These are phyloP conservation scores for Polygonum aviculare DNA, from an alignment of 148 eudicot species.

Conservation along the genomic window DNA sequence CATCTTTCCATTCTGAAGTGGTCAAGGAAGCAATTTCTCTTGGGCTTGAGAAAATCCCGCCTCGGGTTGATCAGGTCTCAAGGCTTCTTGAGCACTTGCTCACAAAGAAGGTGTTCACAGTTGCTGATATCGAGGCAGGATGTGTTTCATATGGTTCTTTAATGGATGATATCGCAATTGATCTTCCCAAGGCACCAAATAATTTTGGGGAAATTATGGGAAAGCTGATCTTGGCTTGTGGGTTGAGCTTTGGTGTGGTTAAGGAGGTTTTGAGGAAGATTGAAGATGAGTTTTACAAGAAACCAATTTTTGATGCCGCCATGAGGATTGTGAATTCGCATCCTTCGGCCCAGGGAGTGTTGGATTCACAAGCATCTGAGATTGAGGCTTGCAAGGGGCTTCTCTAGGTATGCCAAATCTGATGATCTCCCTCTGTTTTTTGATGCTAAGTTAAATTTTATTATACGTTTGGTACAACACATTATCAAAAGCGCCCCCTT, in stretches of 20 bases:
- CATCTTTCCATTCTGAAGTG: conserved; percentile 54
- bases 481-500: background rate
- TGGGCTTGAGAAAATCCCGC: conserved; percentile 74
- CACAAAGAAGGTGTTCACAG: conserved; percentile 45
- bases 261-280: conserved; percentile 51
- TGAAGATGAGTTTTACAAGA: conserved; percentile 49
- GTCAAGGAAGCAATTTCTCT: conserved; percentile 71
- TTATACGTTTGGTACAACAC: background rate
- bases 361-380: conserved; percentile 61
- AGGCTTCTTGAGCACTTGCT: conserved; percentile 65
- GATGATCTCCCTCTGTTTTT: background rate
- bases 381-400: conserved; percentile 66
- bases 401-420: conserved; percentile 18
- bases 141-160: conserved; percentile 51
- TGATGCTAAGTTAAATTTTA: conserved; percentile 1
- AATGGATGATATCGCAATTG: conserved; percentile 75
- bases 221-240: conserved; percentile 43
- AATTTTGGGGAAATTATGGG: conserved; percentile 81
- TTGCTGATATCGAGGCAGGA: conserved; percentile 50
- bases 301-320: conserved; percentile 46
- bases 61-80: conserved; percentile 53
- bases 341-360: conserved; percentile 39
- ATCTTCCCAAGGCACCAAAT: conserved; percentile 84
- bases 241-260: conserved; percentile 45
- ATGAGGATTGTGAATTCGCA: conserved; percentile 30